Evolutionary conservation across 805 yeast species (phyloP), one percentile per base, ranked within the genome.

Genomic region (Cyberlindnera japonica): DNA sequence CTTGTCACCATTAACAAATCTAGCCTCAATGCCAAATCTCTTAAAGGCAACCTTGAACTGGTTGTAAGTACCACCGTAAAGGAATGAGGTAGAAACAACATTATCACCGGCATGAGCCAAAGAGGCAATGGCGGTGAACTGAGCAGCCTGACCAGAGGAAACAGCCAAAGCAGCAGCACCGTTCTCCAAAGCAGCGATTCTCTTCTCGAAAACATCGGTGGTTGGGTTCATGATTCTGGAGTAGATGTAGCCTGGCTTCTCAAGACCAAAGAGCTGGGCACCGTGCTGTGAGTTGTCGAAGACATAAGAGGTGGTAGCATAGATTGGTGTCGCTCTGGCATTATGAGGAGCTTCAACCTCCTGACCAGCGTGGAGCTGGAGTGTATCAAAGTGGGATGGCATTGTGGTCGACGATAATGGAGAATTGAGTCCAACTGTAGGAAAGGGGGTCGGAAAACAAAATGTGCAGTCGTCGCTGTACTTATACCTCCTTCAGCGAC

Each of bases 131-230:
- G 96, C 95, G 44, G 84, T 60, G 51, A 88, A 78, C 63, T 90
- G 96, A 20, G 98, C 97, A 40, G 97, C 91, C 68, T 90, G 96
- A 47, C 99, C 99, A n/a, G 97, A 89, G 17, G 95, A 65, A 19
- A 83, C 82, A 6, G 96, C 95, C 41, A 91, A 67, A 4, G 95
- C 98, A 44, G 84, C 95, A 37, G 80, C 81, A 58, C 98, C 99
- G 43, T 84, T 83, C 67, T 91, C 99, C 45, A 91, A 75, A 37
- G 95, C 95, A 40, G 96, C 95, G 45, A 91, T 74, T 68, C 99
- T 77, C 62, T 85, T 78, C 67, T 91, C 99, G 48, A 91, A 84
- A 19, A 85, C 91, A 55, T 84, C 95, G 43, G 75, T 82, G 45
- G 99, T 91, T 48, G 99, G 99, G 69, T 91, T 91, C 77, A 78